phyloP scores from a whole-genome alignment of 495 filamentous ascomycete species.

The Eremomyces bilateralis region DNA sequence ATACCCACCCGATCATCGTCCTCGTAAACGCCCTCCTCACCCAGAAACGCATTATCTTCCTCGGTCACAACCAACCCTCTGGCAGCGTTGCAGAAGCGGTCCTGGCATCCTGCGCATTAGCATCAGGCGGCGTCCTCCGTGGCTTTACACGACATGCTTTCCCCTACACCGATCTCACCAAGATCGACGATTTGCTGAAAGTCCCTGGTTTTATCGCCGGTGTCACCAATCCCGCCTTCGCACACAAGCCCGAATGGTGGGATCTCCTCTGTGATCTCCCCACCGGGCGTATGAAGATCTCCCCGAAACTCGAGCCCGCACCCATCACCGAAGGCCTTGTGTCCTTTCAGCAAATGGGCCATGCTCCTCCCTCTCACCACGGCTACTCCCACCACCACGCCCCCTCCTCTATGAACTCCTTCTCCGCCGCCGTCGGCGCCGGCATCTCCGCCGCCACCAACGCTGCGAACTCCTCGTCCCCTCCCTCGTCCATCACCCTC shows the following conservation, averaged over 20 bases:
- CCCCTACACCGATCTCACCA: constrained; percentile 93
- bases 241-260: constrained; percentile 94
- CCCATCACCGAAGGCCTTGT: constrained; percentile 58
- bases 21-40: constrained; percentile 70
- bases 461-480: background rate
- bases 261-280: constrained; percentile 88
- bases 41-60: constrained; percentile 88
- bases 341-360: constrained; percentile 77
- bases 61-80: constrained; percentile 84
- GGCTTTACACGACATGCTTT: constrained; percentile 97
- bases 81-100: constrained; percentile 92
- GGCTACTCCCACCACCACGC: constrained; percentile 28
- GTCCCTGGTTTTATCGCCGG: constrained; percentile 96
- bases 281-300: constrained; percentile 85
- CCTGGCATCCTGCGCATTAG: constrained; percentile 76
- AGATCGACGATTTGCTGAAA: constrained; percentile 86
- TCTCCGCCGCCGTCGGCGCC: background rate
- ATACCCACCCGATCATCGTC: constrained; percentile 58
- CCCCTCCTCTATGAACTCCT: background rate
- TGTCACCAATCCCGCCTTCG: constrained; percentile 92
- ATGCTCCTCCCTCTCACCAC: too few relatives aligned
- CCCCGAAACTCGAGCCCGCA: constrained; percentile 51
- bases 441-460: constrained; percentile 1
- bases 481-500: constrained; percentile 18
- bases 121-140: constrained; percentile 78